Evolutionary conservation across 169 alveolate species (phyloP), one percentile per base, ranked within the genome.

Genomic region (Plasmodium vivax): DNA sequence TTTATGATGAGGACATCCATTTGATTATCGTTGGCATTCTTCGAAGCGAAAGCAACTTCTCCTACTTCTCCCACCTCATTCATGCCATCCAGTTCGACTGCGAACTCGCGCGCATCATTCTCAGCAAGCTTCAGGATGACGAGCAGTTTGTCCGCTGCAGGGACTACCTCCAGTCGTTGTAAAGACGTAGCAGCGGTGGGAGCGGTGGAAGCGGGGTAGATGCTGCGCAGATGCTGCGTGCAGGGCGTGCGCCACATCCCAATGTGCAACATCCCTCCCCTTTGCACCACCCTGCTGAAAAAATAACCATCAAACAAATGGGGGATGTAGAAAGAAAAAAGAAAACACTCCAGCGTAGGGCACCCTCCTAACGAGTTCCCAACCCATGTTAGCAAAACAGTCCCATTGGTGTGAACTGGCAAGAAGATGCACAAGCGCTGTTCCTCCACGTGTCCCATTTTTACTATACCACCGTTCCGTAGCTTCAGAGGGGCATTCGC

Each of bases 71-170:
- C 14, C 94, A 90, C 51, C 84, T 90, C 4, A 80, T 90, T 38
- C 94, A 90, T 12, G 94, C 94, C n/a, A 90, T 90, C 23, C 94
- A 90, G 74, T 90, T 74, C 81, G 94, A 90, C 75, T 90, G 94
- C 73, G 94, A 90, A 82, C 36, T 90, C 4, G 88, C 94, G 3
- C 68, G 94, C 47, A 90, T 90, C 19, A 72, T 82, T 32, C 75
- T 90, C 32, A 81, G 72, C 72, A 80, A 34, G 54, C 72, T 90
- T 38, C 32, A 71, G 54, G 36, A 90, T 71, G 83, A 82, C 41
- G 27, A 90, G 27, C 43, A 80, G 36, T 51, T 90, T 62, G 41
- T 43, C 27, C 72, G 34, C 16, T 90, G 94, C 54, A 90, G 74
- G 56, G 56, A 27, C 81, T 81, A 41, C 54, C 84, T 90, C 30